Evolutionary conservation across 2,329 filamentous ascomycete species (phyloP).

Genomic region (Ophiostoma australiae): DNA sequence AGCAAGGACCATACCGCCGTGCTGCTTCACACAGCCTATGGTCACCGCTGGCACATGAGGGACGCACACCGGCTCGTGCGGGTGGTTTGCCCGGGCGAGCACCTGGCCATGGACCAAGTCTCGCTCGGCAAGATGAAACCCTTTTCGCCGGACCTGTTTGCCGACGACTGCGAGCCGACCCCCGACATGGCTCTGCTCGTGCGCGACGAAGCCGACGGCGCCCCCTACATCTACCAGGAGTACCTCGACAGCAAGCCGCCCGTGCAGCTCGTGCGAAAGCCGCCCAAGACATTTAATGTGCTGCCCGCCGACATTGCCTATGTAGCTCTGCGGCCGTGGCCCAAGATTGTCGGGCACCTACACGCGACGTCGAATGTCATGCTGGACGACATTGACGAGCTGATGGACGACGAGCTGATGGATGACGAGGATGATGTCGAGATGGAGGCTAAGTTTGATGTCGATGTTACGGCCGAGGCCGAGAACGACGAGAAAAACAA

Average conservation of each 20-base stretch:
- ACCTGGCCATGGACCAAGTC: conserved; percentile 34
- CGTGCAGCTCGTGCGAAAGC: conserved; percentile 37
- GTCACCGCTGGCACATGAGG: conserved; percentile 42
- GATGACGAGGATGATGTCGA: conserved; percentile 15
- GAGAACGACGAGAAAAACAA: background rate
- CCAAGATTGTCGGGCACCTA: conserved; percentile 56
- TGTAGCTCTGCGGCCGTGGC: conserved; percentile 46
- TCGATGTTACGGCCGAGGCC: background rate
- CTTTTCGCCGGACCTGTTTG: background rate
- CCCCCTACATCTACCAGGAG: conserved; percentile 41
- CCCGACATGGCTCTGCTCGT: conserved; percentile 35
- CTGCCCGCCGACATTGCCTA: conserved; percentile 46
- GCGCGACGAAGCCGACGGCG: conserved; percentile 34
- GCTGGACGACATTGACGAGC: conserved; percentile 15
- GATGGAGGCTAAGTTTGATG: background rate
- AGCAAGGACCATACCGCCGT: conserved; percentile 42
- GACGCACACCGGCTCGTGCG: conserved; percentile 43
- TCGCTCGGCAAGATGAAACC: conserved; percentile 26
- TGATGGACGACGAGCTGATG: conserved; percentile 15
- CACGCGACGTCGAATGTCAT: conserved; percentile 35
- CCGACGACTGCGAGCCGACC: background rate
- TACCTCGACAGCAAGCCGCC: conserved; percentile 44
- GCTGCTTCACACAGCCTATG: conserved; percentile 46
- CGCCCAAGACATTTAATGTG: conserved; percentile 37
- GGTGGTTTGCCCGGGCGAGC: conserved; percentile 33